Conservation (phyloP, 768 basidiomycete genomes). For the Podaxis sp. region DNA sequence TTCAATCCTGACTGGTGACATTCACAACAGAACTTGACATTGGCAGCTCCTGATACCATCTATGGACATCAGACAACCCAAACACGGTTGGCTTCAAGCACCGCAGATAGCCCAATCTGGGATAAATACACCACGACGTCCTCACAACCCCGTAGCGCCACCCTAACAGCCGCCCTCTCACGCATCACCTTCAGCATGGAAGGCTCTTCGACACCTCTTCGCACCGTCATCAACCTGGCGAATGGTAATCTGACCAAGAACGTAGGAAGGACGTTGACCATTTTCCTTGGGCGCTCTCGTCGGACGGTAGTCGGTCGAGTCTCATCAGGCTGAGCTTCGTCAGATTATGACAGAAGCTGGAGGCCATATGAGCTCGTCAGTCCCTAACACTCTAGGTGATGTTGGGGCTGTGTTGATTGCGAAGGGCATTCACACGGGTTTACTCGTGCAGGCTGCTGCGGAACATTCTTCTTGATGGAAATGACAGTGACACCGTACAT, state of each 20-base stretch:
- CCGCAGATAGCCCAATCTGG: slow-evolving; percentile 82
- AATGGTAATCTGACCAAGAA: slow-evolving; percentile 23
- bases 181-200: slow-evolving; percentile 59
- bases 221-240: slow-evolving; percentile 44
- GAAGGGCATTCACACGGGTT: slow-evolving; percentile 40
- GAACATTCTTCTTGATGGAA: neutral
- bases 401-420: slow-evolving; percentile 67
- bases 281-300: slow-evolving; percentile 71
- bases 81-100: slow-evolving; percentile 67
- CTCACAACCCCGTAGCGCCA: neutral
- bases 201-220: slow-evolving; percentile 51
- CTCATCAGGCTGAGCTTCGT: slow-evolving; percentile 55
- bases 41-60: slow-evolving; percentile 61
- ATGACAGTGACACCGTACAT: too few species aligned
- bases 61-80: slow-evolving; percentile 65
- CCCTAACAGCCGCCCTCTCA: slow-evolving; percentile 36
- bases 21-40: slow-evolving; percentile 28
- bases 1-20: neutral
- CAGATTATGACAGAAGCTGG: slow-evolving; percentile 37
- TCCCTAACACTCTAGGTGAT: slow-evolving; percentile 73
- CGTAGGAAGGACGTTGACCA: slow-evolving; percentile 46
- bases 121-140: slow-evolving; percentile 42
- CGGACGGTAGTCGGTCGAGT: slow-evolving; percentile 59
- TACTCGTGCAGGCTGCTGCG: slow-evolving; percentile 50
- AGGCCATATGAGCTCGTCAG: slow-evolving; percentile 44